Conservation (phyloP, 257 asterid species). For the Fraxinus americana region DNA sequence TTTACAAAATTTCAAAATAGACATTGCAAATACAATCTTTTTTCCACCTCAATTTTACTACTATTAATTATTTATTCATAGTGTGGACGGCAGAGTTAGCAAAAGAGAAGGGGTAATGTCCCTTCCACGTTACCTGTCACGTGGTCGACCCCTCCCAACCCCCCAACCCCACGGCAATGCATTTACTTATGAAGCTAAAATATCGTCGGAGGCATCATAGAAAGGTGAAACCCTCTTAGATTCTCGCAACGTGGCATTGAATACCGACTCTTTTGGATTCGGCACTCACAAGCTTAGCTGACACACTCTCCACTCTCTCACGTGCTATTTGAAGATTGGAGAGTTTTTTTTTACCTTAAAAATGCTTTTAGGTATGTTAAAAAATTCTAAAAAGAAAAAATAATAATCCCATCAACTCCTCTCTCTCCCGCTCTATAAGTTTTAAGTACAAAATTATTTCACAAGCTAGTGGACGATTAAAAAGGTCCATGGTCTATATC, state of each 20-base stretch:
- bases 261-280: conserved; percentile 34
- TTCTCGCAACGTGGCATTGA: conserved; percentile 45
- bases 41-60: background rate
- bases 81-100: background rate
- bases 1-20: too few relatives aligned
- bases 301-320: conserved; percentile 35
- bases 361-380: too few relatives aligned
- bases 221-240: conserved; percentile 8
- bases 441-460: too few relatives aligned
- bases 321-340: conserved; percentile 32
- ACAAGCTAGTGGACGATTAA: too few relatives aligned
- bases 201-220: conserved; percentile 26
- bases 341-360: too few relatives aligned
- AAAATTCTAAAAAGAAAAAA: too few relatives aligned
- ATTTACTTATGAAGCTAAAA: conserved; percentile 24
- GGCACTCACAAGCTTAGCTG: conserved; percentile 39
- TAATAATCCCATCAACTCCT: too few relatives aligned
- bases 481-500: too few relatives aligned
- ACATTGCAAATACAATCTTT: too few relatives aligned
- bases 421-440: too few relatives aligned
- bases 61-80: background rate
- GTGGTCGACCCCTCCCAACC: background rate
- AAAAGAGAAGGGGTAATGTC: background rate
- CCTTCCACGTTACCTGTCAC: conserved; percentile 41
- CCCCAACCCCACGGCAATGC: background rate